Conservation (phyloP, 2,329 filamentous ascomycete genomes). For the Dendrostoma leiphaemia region DNA sequence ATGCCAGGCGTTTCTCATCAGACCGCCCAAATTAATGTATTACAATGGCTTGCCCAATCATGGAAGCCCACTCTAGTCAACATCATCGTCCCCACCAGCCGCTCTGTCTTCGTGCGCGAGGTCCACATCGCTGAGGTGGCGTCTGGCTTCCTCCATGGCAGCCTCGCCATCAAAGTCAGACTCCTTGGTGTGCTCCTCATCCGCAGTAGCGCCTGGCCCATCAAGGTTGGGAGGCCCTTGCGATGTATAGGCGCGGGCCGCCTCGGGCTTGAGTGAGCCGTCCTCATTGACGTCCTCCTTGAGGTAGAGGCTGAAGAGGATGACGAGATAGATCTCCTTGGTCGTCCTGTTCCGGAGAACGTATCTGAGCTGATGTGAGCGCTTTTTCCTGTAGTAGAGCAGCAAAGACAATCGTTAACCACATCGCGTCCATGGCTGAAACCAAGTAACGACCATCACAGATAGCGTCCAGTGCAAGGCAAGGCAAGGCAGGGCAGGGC, state of each 20-base stretch:
- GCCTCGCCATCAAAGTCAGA: constrained; percentile 31
- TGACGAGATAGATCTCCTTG: constrained; percentile 72
- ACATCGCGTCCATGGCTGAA: constrained; percentile 23
- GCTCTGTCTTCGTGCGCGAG: constrained; percentile 22
- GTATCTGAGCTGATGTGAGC: constrained; percentile 86
- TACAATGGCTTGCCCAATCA: background rate
- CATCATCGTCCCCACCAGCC: constrained; percentile 15
- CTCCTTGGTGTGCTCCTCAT: constrained; percentile 22
- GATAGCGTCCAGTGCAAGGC: too few species aligned
- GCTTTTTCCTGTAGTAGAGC: constrained; percentile 39
- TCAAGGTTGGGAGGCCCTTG: constrained; percentile 21
- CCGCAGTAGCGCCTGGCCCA: constrained; percentile 24
- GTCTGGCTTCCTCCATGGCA: constrained; percentile 37
- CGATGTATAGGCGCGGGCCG: constrained; percentile 26
- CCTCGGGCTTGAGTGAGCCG: constrained; percentile 48
- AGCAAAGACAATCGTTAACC: constrained; percentile 21
- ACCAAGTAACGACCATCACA: too few species aligned
- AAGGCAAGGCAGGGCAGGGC: too few species aligned
- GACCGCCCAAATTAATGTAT: too few species aligned
- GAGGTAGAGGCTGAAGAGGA: constrained; percentile 75
- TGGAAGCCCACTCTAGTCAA: constrained; percentile 18
- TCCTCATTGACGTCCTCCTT: constrained; percentile 63
- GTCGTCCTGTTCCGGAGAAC: constrained; percentile 80
- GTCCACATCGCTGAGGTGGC: constrained; percentile 30
- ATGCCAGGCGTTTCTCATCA: background rate